Percentiles rank a stretch among this genome's conserved stretches.
These are phyloP conservation scores for Carallia pectinifolia DNA, from an alignment of 345 rosid genomes.

Conservation along the genomic window DNA sequence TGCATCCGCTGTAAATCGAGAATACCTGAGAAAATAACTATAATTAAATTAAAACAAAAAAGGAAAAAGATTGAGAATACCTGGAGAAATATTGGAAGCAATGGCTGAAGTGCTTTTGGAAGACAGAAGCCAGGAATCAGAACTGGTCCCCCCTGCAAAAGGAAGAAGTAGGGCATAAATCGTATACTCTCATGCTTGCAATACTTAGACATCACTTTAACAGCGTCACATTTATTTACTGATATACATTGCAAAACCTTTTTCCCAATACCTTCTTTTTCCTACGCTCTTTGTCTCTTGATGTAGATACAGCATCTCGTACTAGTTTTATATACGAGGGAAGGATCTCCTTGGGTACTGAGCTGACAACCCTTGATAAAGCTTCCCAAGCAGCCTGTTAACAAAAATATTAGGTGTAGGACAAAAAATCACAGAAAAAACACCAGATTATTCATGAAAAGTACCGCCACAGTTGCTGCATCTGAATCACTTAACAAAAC, in stretches of 20 bases:
- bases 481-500: conserved; percentile 88
- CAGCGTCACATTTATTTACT: too few species aligned
- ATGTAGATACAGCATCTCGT: conserved; percentile 92
- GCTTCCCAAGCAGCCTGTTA: conserved; percentile 95
- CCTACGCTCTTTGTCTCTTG: conserved; percentile 91
- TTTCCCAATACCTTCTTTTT: conserved; percentile 55
- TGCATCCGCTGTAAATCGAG: not conserved
- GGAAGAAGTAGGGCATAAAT: not conserved
- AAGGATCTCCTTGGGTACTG: conserved; percentile 92
- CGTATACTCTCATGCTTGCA: too few species aligned
- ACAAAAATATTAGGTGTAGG: conserved; percentile 25
- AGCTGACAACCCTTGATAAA: conserved; percentile 71
- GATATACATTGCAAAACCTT: too few species aligned
- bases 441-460: conserved; percentile 13
- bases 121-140: conserved; percentile 92
- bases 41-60: conserved; percentile 10
- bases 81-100: conserved; percentile 92
- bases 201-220: too few species aligned
- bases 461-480: conserved; percentile 75
- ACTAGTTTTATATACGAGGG: conserved; percentile 83
- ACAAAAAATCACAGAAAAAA: conserved; percentile 2
- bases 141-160: conserved; percentile 80
- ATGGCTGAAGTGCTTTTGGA: conserved; percentile 88
- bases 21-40: conserved; percentile 5
- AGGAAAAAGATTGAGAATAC: conserved; percentile 32